Base-by-base conservation (phyloP, 352 stramenopile genomes). In the Pythium brassicae region DNA sequence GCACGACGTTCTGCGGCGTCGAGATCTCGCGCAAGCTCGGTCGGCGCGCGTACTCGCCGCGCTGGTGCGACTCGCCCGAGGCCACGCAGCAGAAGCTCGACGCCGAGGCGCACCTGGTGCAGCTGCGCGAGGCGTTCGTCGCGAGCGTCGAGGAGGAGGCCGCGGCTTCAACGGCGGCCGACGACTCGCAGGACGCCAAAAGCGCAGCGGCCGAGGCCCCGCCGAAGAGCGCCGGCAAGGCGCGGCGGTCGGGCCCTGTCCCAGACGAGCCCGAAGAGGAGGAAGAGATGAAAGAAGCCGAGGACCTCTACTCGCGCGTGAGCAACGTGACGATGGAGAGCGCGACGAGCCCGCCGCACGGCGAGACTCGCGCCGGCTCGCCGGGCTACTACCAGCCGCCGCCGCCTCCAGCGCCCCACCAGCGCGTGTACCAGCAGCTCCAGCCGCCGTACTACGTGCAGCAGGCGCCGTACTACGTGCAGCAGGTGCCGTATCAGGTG, bases 21-120 rank as follows among this genome's bases (percentile, higher is more conserved):
- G 78, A 80, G 56, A 86, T 89, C 58, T 82, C 83, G 53, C 74
- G 76, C 39, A 89, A 89, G 76, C 82, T 89, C 46, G 79, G 79
- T 1, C 71, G 79, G 22, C 71, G 79, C 22, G 77, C 79, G 32
- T 89, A 86, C 69, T 87, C 83, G 58, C 76, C 79, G 50, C 79
- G 74, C 50, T 65, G 69, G 6, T 68, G 71, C 50, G 71, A 83
- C 55, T 84, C 74, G 4, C 66, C 66, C 17, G 62, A 59, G 6
- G 74, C 80, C 0, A 66, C 70, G 2, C 62, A 55, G 11, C 74
- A 70, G 23, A 76, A 81, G 48, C 59, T 71, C 15, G 68, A 65
- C 12, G 76, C 79, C 0, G 59, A 76, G 27, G 42, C 35, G 1
- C 75, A 86, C 35, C 61, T 88, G 15, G 60, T 45, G 7, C 53